Evolutionary conservation across 78 protist species (phyloP).

Genomic region (Dictyostelium discoideum): dicty_2.7 NC_007091.3:3020001-3020500

Average conservation of each 20-base stretch:
- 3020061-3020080: constrained; percentile 55
- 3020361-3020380: constrained; percentile 40
- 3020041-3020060: constrained; percentile 36
- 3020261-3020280: constrained; percentile 59
- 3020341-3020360: constrained; percentile 33
- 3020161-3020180: not conserved
- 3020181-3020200: constrained; percentile 12
- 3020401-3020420: not conserved
- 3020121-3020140: not conserved
- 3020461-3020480: no score
- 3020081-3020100: constrained; percentile 61
- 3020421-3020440: not conserved
- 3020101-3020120: constrained; percentile 67
- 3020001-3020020: constrained; percentile 52
- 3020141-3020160: not conserved
- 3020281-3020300: constrained; percentile 54
- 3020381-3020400: not conserved
- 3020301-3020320: constrained; percentile 36
- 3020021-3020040: constrained; percentile 16
- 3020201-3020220: not conserved
- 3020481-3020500: not conserved
- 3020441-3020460: no score
- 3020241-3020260: not conserved
- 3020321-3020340: constrained; percentile 29
- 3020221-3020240: not conserved